These are phyloP conservation scores for Pseudocercospora pini-densiflorae DNA, from an alignment of 2,329 filamentous ascomycete genomes.

Conservation along the genomic window DNA sequence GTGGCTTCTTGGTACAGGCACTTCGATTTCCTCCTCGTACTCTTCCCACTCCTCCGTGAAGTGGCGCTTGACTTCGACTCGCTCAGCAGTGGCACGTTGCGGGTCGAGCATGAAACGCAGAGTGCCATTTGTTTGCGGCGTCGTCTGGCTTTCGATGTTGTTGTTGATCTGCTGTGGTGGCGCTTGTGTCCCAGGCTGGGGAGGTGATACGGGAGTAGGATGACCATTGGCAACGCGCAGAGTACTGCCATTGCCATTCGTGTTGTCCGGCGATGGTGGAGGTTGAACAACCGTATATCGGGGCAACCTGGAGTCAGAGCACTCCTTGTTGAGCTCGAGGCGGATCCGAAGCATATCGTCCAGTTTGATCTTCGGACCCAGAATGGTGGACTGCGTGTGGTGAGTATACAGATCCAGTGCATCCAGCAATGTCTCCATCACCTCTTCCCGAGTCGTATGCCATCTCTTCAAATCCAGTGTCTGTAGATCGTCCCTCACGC, in stretches of 20 bases:
- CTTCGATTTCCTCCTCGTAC: constrained; percentile 76
- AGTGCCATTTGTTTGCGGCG: constrained; percentile 60
- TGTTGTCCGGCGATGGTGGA: constrained; percentile 40
- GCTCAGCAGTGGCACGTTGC: constrained; percentile 73
- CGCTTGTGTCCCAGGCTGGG: constrained; percentile 30
- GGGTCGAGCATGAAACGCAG: constrained; percentile 89
- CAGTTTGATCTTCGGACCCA: constrained; percentile 73
- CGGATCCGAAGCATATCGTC: constrained; percentile 84
- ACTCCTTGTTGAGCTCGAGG: constrained; percentile 83
- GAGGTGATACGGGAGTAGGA: constrained; percentile 41
- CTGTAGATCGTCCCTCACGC: constrained; percentile 35
- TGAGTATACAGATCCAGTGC: constrained; percentile 91
- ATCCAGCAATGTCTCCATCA: constrained; percentile 82
- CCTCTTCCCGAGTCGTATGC: constrained; percentile 50
- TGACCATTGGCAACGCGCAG: constrained; percentile 40
- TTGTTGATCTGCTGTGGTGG: constrained; percentile 25
- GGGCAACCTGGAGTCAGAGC: constrained; percentile 64
- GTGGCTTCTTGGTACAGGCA: constrained; percentile 37
- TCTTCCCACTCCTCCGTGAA: constrained; percentile 78
- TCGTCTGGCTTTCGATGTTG: constrained; percentile 22
- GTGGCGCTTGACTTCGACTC: constrained; percentile 67
- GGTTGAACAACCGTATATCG: constrained; percentile 59
- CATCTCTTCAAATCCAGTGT: constrained; percentile 53
- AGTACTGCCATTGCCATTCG: constrained; percentile 38
- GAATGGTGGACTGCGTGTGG: constrained; percentile 72